phyloP scores from a whole-genome alignment of 2,329 filamentous ascomycete species.

The Ophiostoma novo-ulmi region DNA sequence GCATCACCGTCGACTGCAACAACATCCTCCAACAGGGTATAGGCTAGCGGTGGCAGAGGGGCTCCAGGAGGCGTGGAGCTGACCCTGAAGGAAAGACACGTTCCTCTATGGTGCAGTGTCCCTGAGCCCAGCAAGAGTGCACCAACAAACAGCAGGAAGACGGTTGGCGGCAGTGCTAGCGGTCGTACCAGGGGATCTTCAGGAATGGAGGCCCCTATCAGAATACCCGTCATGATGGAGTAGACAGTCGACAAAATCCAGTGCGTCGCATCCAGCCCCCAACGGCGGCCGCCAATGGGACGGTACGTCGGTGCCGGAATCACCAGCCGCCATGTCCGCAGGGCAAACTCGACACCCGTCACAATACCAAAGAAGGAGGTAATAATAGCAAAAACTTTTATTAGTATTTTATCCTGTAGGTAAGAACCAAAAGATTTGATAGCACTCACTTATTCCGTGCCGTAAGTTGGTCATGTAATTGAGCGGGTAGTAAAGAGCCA shows the following conservation, averaged over 20 bases:
- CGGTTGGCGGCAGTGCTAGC: background rate
- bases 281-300: background rate
- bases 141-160: background rate
- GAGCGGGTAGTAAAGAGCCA: background rate
- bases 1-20: background rate
- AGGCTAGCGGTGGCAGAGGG: too few species aligned
- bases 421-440: too few species aligned
- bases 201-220: background rate
- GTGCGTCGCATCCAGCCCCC: background rate
- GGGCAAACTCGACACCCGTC: background rate
- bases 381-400: background rate
- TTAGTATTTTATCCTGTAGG: too few species aligned
- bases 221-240: background rate
- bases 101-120: background rate
- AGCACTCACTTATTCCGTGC: too few species aligned
- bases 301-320: background rate
- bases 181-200: background rate
- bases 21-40: background rate
- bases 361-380: background rate
- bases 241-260: background rate
- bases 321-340: background rate
- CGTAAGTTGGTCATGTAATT: too few species aligned
- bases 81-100: background rate
- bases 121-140: background rate
- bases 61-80: background rate